Evolutionary conservation across 2,329 filamentous ascomycete species (phyloP), one percentile per base, ranked within the genome.

Genomic region (Monosporascus sp.): DNA sequence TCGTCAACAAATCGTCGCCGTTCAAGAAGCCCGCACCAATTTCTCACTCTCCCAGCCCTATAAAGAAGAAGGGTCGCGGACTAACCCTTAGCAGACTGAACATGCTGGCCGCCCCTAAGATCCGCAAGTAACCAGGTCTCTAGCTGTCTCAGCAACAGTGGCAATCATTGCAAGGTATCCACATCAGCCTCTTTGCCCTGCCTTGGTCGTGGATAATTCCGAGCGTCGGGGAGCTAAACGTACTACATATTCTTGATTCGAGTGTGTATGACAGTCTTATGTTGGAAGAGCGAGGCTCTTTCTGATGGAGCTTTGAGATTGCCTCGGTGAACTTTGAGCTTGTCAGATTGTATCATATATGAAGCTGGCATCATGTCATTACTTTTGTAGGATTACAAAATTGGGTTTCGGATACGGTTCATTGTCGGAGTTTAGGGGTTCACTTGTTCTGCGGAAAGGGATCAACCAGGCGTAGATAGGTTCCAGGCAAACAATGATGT

Each of bases 81-180:
- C 66, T 86, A 53, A 85, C 76, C 58, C 65, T 85, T 54, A 84
- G 79, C 64, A 75, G 83, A 55, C 72, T 86, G 52, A 80, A 83
- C 62, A 80, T 82, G 78, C 76, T 86, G 24, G 77, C 83, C 47
- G 75, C 75, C 45, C 83, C 83, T 1, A 86, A 86, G 72, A 68
- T 75, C 57, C 76, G 82, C 54, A 77, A 70, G 55, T 81, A 70
- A 57, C 36, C 49, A 24, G n/a, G 43, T 31, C 22, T 14, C n/a
- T 51, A 17, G 24, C 51, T n/a, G 41, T 38, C n/a, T 7, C 31
- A 22, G 18, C n/a, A 18, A 49, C 17, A 7, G 36, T 18, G 27
- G 22, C 48, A 15, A 35, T 35, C 22, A 43, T 20, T n/a, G 44
- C 43, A 11, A 45, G 3, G 20, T 24, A 49, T 54, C 1, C 39